These are phyloP conservation scores for Kodamaea sp. DNA, from an alignment of 1,139 yeast species.

Conservation along the genomic window DNA sequence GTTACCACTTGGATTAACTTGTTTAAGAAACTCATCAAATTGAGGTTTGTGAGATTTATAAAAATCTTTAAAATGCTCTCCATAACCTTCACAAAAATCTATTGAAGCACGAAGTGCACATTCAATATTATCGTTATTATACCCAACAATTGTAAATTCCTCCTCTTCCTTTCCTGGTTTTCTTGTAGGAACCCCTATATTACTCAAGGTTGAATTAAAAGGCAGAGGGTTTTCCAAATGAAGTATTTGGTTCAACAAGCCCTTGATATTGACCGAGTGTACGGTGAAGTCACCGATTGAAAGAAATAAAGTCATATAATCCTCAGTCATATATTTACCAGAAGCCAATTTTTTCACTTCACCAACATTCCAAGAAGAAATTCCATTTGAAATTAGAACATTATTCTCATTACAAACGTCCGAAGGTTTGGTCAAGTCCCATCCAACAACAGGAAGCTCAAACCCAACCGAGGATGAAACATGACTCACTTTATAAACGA, in stretches of 20 bases:
- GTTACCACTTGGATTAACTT: too few species aligned
- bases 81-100: slow-evolving; percentile 25
- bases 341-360: slow-evolving; percentile 9
- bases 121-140: slow-evolving; percentile 27
- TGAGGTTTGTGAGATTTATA: slow-evolving; percentile 1
- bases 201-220: neutral
- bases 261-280: slow-evolving; percentile 30
- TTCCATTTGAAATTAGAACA: slow-evolving; percentile 27
- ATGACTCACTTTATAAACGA: slow-evolving; percentile 19
- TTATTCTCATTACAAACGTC: slow-evolving; percentile 17
- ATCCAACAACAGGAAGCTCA: slow-evolving; percentile 20
- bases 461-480: slow-evolving; percentile 37
- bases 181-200: slow-evolving; percentile 18
- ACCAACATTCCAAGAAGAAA: slow-evolving; percentile 22
- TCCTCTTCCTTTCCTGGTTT: neutral
- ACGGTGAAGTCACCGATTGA: slow-evolving; percentile 37
- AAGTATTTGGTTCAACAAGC: slow-evolving; percentile 23
- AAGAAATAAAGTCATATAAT: slow-evolving; percentile 30
- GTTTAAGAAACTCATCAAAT: neutral
- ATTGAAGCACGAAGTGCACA: slow-evolving; percentile 30
- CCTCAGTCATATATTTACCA: slow-evolving; percentile 20
- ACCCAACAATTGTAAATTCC: slow-evolving; percentile 14
- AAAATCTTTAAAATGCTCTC: slow-evolving; percentile 7
- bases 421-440: slow-evolving; percentile 16
- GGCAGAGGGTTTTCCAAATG: slow-evolving; percentile 8